Percentiles rank a stretch among this genome's conserved stretches.
These are phyloP conservation scores for Penicillium dipodomyicola DNA, from an alignment of 495 filamentous ascomycete genomes.

Conservation along the genomic window DNA sequence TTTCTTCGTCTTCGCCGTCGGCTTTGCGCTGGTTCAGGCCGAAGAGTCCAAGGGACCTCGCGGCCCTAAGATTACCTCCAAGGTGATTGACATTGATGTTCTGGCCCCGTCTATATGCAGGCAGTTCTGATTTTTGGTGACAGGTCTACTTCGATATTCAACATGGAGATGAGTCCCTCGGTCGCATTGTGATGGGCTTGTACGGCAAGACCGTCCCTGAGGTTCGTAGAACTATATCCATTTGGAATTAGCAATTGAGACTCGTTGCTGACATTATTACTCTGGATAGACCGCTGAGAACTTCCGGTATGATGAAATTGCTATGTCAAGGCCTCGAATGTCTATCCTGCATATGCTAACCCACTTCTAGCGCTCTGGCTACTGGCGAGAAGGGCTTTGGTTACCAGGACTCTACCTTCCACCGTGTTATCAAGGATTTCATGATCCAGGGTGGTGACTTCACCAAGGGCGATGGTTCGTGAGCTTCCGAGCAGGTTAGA, in stretches of 20 bases:
- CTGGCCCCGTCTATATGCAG: background rate
- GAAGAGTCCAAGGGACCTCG: slow-evolving; percentile 71
- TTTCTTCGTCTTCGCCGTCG: slow-evolving; percentile 70
- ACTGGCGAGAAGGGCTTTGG: slow-evolving; percentile 97
- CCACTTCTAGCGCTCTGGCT: slow-evolving; percentile 64
- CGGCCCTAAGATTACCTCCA: slow-evolving; percentile 94
- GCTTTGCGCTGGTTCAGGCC: slow-evolving; percentile 64
- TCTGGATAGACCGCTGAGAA: slow-evolving; percentile 78
- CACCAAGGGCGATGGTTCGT: slow-evolving; percentile 78
- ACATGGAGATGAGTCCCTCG: slow-evolving; percentile 82
- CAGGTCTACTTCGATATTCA: slow-evolving; percentile 92
- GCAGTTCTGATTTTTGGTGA: slow-evolving; percentile 13
- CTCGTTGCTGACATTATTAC: slow-evolving; percentile 3
- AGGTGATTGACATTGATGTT: slow-evolving; percentile 49
- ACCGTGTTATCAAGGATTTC: slow-evolving; percentile 97
- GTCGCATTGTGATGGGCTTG: slow-evolving; percentile 86
- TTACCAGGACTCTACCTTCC: slow-evolving; percentile 93
- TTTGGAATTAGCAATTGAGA: background rate
- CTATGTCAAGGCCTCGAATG: background rate
- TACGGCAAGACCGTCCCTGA: slow-evolving; percentile 98
- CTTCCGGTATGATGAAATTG: slow-evolving; percentile 62
- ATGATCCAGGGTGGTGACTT: slow-evolving; percentile 99
- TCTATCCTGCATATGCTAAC: slow-evolving; percentile 19
- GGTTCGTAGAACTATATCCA: slow-evolving; percentile 36
- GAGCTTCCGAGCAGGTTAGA: background rate